Evolutionary conservation across 495 filamentous ascomycete species (phyloP).

Genomic region (Hypoxylon fuscum): DNA sequence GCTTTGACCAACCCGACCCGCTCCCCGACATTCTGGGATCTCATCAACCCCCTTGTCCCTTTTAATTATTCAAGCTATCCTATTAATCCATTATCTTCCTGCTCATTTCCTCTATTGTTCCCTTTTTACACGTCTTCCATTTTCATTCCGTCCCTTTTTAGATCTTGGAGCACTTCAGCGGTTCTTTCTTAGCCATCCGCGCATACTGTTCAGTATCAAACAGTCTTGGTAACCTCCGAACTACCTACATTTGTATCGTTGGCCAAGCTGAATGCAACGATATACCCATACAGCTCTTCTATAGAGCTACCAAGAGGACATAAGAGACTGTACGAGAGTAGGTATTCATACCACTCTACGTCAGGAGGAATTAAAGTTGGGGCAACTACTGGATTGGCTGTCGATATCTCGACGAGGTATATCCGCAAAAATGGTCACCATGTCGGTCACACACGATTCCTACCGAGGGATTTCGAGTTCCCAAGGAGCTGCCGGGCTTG

Average conservation of each 20-base stretch:
- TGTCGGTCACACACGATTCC: constrained; percentile 76
- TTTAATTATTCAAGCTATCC: constrained; percentile 44
- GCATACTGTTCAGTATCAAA: constrained; percentile 22
- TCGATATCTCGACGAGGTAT: neutral
- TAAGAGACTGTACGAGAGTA: constrained; percentile 28
- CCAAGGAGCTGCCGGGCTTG: constrained; percentile 51
- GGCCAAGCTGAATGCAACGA: constrained; percentile 41
- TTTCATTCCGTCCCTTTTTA: constrained; percentile 14
- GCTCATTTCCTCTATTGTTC: constrained; percentile 38
- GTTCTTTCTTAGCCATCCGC: constrained; percentile 5
- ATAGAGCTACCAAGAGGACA: constrained; percentile 41
- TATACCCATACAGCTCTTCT: constrained; percentile 41
- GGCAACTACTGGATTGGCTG: neutral
- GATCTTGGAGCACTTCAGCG: constrained; percentile 11
- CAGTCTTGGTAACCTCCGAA: constrained; percentile 8
- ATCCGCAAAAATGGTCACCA: constrained; percentile 49
- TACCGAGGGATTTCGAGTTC: constrained; percentile 65
- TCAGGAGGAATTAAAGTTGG: constrained; percentile 21
- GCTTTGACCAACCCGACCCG: constrained; percentile 44
- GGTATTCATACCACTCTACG: constrained; percentile 26
- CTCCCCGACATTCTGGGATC: constrained; percentile 44
- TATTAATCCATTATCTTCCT: constrained; percentile 43
- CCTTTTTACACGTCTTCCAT: constrained; percentile 13
- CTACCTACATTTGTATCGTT: constrained; percentile 7
- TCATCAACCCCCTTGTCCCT: constrained; percentile 39